These are phyloP conservation scores for Tylopilus balloui DNA, from an alignment of 768 basidiomycete genomes.

Conservation along the genomic window DNA sequence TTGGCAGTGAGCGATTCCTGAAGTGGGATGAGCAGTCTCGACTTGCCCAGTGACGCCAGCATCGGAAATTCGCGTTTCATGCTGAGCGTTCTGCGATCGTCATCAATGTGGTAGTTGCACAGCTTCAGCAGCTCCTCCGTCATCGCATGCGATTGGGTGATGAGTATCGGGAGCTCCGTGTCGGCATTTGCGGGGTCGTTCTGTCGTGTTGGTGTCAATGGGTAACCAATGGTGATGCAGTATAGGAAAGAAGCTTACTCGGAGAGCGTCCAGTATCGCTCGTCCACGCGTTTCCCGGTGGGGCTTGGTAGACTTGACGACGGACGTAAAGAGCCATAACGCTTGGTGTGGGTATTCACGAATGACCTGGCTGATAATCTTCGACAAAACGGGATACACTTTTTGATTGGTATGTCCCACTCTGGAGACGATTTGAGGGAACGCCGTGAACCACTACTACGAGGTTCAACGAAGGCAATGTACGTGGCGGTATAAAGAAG, in stretches of 20 bases:
- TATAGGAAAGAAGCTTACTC: constrained; percentile 36
- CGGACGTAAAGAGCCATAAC: constrained; percentile 88
- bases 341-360: constrained; percentile 83
- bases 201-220: constrained; percentile 29
- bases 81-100: constrained; percentile 34
- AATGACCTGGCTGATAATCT: constrained; percentile 72
- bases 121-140: constrained; percentile 65
- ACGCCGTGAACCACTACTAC: constrained; percentile 87
- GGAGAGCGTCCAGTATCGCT: constrained; percentile 52
- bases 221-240: not conserved
- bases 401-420: constrained; percentile 68
- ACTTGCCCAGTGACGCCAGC: constrained; percentile 54
- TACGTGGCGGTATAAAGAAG: not conserved
- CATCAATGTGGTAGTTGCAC: constrained; percentile 51
- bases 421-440: constrained; percentile 94
- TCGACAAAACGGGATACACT: constrained; percentile 56
- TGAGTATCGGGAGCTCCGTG: constrained; percentile 44
- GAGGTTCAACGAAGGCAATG: constrained; percentile 7
- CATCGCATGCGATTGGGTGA: constrained; percentile 55
- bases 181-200: constrained; percentile 40
- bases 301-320: constrained; percentile 74
- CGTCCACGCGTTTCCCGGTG: constrained; percentile 58
- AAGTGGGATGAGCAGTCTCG: constrained; percentile 78
- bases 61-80: constrained; percentile 51
- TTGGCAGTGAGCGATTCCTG: constrained; percentile 89